A percentile compares a stretch with the other conserved stretches of the same genome.
Conservation (phyloP, 1,284 basidiomycete genomes). For the Heterobasidion irregulare region DNA sequence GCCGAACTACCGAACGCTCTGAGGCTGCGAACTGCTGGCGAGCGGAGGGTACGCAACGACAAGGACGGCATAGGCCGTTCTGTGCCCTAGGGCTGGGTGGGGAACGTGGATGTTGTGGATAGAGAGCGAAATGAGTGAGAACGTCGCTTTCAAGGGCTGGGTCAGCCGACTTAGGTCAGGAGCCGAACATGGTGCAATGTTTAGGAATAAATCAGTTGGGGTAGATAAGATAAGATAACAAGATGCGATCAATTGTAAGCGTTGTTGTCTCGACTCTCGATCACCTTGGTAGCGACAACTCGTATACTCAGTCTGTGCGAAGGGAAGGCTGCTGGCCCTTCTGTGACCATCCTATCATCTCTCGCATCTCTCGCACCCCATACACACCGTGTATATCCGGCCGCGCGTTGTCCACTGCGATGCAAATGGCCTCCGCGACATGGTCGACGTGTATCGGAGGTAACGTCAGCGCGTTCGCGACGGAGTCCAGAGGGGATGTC, state of each 20-base stretch:
- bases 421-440: slow-evolving; percentile 79
- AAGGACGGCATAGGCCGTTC: background rate
- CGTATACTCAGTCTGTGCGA: background rate
- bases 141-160: background rate
- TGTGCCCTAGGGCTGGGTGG: background rate
- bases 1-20: slow-evolving; percentile 24
- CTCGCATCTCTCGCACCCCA: slow-evolving; percentile 69
- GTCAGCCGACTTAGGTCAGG: background rate
- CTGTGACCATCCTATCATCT: slow-evolving; percentile 57
- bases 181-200: slow-evolving; percentile 1
- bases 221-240: slow-evolving; percentile 9
- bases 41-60: slow-evolving; percentile 7
- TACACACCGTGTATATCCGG: slow-evolving; percentile 60
- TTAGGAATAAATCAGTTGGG: background rate
- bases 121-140: background rate
- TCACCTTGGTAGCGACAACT: background rate
- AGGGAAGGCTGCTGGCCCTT: slow-evolving; percentile 15
- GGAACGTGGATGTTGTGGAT: background rate
- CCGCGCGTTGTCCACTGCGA: slow-evolving; percentile 27
- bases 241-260: too few relatives aligned
- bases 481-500: slow-evolving; percentile 49
- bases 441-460: slow-evolving; percentile 96
- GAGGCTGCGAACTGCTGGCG: slow-evolving; percentile 19
- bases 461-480: slow-evolving; percentile 72
- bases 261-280: too few relatives aligned